A percentile compares a stretch with the other conserved stretches of the same genome.
phyloP scores from a whole-genome alignment of 805 yeast species.

The Metschnikowia colocasiae region DNA sequence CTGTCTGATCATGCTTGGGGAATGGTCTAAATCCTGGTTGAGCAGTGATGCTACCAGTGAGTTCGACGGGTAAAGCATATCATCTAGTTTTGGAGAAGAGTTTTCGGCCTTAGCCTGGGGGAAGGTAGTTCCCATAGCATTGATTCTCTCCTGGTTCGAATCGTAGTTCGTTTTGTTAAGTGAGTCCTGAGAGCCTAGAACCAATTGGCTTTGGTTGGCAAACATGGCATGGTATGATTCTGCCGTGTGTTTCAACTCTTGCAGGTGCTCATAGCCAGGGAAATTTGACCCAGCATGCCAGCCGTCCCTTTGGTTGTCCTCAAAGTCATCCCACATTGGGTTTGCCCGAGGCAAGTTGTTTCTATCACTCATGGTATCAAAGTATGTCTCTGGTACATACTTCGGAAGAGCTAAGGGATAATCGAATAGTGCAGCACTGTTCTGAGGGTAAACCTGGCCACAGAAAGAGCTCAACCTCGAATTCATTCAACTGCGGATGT shows the following conservation, averaged over 20 bases:
- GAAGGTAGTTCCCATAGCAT: not conserved
- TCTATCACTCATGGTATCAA: constrained; percentile 3
- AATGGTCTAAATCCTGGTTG: constrained; percentile 1
- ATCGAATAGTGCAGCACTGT: not conserved
- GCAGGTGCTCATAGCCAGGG: constrained; percentile 4
- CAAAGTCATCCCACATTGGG: constrained; percentile 2
- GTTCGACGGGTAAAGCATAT: constrained; percentile 1
- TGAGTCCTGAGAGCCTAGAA: constrained; percentile 1
- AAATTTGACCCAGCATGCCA: not conserved
- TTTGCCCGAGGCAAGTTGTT: constrained; percentile 4
- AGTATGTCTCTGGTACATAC: constrained; percentile 2
- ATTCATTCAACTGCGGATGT: constrained; percentile 1
- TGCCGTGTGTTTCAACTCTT: not conserved
- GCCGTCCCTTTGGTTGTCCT: not conserved
- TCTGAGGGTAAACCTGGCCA: not conserved
- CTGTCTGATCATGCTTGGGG: not conserved
- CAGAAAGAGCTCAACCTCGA: not conserved
- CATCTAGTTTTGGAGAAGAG: not conserved
- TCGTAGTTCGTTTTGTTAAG: not conserved
- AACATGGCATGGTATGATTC: constrained; percentile 3
- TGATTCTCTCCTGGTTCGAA: not conserved
- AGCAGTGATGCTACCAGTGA: constrained; percentile 2
- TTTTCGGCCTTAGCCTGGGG: not conserved
- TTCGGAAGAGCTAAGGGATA: not conserved
- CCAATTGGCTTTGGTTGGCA: constrained; percentile 1